Percentiles rank a stretch among this genome's conserved stretches.
Evolutionary conservation across 495 filamentous ascomycete species (phyloP).

Genomic region (Daldinia bambusicola): DNA sequence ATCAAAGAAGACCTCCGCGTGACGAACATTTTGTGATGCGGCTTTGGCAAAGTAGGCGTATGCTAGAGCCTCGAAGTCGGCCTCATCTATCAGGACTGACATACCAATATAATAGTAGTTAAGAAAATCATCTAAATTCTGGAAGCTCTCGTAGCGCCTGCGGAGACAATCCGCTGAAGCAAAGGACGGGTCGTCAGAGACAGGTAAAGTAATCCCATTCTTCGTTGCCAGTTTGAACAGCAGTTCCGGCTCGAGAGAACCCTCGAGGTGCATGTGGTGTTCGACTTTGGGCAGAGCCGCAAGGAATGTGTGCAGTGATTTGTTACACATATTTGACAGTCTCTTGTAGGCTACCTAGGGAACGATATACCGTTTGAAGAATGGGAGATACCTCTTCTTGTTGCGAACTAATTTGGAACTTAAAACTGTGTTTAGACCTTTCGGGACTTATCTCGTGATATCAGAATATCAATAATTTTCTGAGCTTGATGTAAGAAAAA

Average conservation of each 20-base stretch:
- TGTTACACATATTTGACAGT: constrained; percentile 60
- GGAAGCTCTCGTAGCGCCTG: constrained; percentile 70
- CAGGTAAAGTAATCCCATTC: constrained; percentile 70
- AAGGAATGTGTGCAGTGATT: constrained; percentile 69
- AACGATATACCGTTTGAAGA: background rate
- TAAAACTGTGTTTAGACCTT: background rate
- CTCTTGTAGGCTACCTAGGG: background rate
- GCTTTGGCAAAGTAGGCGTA: constrained; percentile 77
- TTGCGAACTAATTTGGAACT: background rate
- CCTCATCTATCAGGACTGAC: constrained; percentile 63
- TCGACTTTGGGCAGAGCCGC: constrained; percentile 78
- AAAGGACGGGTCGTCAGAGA: constrained; percentile 65
- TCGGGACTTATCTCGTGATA: background rate
- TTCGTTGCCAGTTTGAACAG: constrained; percentile 74
- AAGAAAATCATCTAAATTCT: constrained; percentile 80
- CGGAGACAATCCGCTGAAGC: constrained; percentile 66
- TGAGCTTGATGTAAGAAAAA: background rate
- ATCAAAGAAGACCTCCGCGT: constrained; percentile 85
- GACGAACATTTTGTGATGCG: constrained; percentile 68
- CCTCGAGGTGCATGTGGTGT: constrained; percentile 82
- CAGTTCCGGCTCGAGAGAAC: constrained; percentile 71
- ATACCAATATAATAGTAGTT: constrained; percentile 82
- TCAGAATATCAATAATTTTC: background rate
- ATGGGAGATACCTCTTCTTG: background rate
- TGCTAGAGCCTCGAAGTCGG: constrained; percentile 78